These are phyloP conservation scores for Lactifluus echinatus DNA, from an alignment of 768 basidiomycete genomes.

Conservation along the genomic window DNA sequence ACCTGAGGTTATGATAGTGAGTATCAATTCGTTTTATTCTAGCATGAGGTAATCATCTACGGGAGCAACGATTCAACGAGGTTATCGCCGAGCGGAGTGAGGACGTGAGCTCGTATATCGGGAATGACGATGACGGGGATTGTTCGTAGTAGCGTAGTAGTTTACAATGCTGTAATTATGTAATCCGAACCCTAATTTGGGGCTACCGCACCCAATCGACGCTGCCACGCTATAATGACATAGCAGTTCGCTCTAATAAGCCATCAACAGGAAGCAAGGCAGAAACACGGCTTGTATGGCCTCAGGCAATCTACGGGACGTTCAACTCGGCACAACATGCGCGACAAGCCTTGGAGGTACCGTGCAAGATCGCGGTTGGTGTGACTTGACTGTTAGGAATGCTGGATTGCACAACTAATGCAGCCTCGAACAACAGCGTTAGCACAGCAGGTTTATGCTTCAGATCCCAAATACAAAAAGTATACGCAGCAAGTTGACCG, in stretches of 20 bases:
- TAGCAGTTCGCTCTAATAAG: conserved; percentile 40
- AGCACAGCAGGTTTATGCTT: conserved; percentile 48
- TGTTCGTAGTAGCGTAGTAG: conserved; percentile 30
- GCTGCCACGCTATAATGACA: conserved; percentile 70
- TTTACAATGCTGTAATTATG: not conserved
- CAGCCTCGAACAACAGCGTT: conserved; percentile 30
- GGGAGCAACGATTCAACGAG: conserved; percentile 16
- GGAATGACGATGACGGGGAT: conserved; percentile 49
- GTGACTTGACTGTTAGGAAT: not conserved
- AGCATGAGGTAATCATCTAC: not conserved
- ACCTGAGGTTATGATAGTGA: conserved; percentile 14
- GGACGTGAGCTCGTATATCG: not conserved
- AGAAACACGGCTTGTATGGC: not conserved
- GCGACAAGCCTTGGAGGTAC: conserved; percentile 24
- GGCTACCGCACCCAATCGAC: not conserved
- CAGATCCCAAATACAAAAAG: conserved; percentile 92
- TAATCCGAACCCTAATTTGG: conserved; percentile 9
- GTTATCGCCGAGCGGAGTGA: conserved; percentile 11
- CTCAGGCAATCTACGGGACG: not conserved
- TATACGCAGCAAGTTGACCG: conserved; percentile 89
- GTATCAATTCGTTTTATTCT: not conserved
- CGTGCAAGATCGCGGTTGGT: conserved; percentile 45
- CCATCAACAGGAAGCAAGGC: not conserved
- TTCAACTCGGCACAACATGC: conserved; percentile 12
- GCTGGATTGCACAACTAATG: not conserved